Evolutionary conservation across 1,139 yeast species (phyloP).

Genomic region (Lipomyces yarrowii): DNA sequence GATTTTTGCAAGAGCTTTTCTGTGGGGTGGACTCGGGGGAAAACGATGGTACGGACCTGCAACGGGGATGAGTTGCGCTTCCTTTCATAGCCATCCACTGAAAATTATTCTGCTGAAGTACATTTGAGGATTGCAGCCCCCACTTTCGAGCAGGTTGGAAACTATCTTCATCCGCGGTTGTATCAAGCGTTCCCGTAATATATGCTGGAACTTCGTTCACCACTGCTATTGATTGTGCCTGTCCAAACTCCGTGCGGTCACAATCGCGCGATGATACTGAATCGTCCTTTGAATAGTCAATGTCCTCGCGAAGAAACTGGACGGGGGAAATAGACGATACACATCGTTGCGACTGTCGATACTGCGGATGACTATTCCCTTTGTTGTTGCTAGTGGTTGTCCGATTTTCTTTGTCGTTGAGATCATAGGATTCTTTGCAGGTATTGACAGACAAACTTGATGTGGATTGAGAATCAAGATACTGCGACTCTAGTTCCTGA

Average conservation of each 20-base stretch:
- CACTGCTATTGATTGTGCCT: not conserved
- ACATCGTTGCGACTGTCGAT: not conserved
- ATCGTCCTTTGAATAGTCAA: not conserved
- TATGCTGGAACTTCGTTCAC: not conserved
- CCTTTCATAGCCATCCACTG: not conserved
- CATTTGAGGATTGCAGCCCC: not conserved
- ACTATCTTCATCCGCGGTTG: not conserved
- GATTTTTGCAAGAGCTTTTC: not conserved
- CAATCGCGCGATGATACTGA: not conserved
- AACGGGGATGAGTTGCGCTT: not conserved
- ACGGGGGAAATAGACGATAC: not conserved
- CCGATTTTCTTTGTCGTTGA: not conserved
- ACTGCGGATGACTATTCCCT: not conserved
- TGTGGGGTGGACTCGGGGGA: not conserved
- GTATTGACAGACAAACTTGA: not conserved
- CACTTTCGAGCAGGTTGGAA: not conserved
- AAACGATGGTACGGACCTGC: not conserved
- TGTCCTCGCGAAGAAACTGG: not conserved
- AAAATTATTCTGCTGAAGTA: not conserved
- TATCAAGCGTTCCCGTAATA: conserved; percentile 2
- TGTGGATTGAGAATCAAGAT: not conserved
- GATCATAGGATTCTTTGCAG: not conserved
- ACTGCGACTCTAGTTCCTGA: not conserved
- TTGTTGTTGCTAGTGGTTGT: not conserved
- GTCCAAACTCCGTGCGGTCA: not conserved